Evolutionary conservation across 805 yeast genomes (phyloP), one percentile per base, ranked within the genome.

Genomic region (Candida suzukii): DNA sequence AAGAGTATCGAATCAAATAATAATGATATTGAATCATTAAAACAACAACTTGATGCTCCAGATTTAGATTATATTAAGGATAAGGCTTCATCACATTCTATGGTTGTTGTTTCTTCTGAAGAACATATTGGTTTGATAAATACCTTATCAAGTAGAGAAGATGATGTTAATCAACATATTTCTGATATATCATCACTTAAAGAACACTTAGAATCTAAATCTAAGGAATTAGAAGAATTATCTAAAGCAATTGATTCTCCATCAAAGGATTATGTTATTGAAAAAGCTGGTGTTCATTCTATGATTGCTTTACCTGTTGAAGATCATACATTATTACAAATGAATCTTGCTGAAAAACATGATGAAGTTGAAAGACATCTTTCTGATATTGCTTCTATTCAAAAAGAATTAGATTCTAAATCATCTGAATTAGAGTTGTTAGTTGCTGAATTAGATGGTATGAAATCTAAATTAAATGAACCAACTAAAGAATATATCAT

Each of bases 401-500:
- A 50, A 28, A 41, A 48, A 25, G 38, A 45, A 10, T 24, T 40
- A 18, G 49, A 36, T 19, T 30, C 45, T 10, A 43, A 46, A 34
- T 41, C 35, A 27, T 37, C 49, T 9, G 35, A 43, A 27, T 43
- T 36, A 6, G 40, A 32, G 31, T 25, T 16, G 28, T 27, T 38
- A 21, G 13, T 11, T 26, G 29, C 29, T 4, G 28, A 34, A 13
- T 31, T 42, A 13, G 35, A 20, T 11, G 32, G 20, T 3, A 22
- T 18, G n/a, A 28, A 32, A 6, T 7, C 10, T 13, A 13, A 21
- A 10, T n/a, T 28, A 4, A 28, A 42, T 21, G 4, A 33, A 7
- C 44, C 48, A 26, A 14, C 35, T 12, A 21, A 9, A 14, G 46
- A 43, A 13, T 38, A 45, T 35, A 41, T 58, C 30, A 42, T 41